These are phyloP conservation scores for Pythium myriotylum DNA, from an alignment of 352 stramenopile genomes.

Conservation along the genomic window DNA sequence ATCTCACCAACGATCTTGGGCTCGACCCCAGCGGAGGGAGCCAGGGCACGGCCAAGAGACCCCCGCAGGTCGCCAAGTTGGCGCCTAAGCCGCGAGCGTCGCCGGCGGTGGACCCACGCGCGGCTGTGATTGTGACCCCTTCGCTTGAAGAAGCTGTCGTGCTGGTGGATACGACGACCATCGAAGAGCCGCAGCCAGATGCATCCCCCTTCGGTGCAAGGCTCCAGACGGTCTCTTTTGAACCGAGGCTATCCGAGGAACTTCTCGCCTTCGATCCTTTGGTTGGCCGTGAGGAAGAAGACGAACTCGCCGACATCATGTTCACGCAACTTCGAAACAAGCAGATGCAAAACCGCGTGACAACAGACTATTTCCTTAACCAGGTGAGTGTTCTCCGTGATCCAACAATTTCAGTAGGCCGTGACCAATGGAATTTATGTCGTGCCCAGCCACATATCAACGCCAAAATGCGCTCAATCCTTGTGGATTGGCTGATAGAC, in stretches of 20 bases:
- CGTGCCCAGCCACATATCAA: constrained; percentile 40
- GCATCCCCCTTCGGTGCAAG: too few species aligned
- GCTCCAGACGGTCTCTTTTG: too few species aligned
- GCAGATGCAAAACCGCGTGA: constrained; percentile 19
- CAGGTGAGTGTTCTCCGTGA: constrained; percentile 7
- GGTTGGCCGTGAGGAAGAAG: constrained; percentile 6
- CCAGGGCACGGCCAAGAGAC: constrained; percentile 1
- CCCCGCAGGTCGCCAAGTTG: neutral
- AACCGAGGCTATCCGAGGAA: neutral
- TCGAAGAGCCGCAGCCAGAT: too few species aligned
- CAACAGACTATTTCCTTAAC: constrained; percentile 8
- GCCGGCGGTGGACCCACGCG: too few species aligned
- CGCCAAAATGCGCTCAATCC: constrained; percentile 64
- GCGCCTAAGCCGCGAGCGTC: too few species aligned
- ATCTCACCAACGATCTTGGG: constrained; percentile 23
- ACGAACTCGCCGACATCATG: constrained; percentile 13
- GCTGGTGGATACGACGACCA: too few species aligned
- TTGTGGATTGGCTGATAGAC: constrained; percentile 89
- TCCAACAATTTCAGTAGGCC: neutral
- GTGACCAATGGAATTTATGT: neutral
- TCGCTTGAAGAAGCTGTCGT: neutral
- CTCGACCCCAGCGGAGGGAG: too few species aligned
- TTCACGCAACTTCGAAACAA: constrained; percentile 12
- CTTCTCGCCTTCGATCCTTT: constrained; percentile 5
- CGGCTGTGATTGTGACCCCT: too few species aligned